Base-by-base conservation (phyloP, 805 yeast genomes). In the Barnettozyma salicaria region DNA sequence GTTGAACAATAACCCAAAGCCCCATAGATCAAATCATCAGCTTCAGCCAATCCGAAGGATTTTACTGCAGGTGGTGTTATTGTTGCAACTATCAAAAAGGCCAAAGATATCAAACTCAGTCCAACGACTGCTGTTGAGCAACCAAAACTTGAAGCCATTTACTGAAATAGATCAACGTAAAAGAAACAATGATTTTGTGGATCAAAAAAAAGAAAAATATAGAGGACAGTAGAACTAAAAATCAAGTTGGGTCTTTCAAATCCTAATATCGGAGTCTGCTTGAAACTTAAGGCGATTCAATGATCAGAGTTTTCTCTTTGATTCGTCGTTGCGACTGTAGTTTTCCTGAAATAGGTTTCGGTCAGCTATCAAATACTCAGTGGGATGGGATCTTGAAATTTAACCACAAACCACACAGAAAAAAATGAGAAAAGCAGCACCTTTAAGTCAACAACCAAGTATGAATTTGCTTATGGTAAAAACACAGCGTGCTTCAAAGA, bases 1-100 rank as follows among this genome's bases (percentile, higher is more conserved):
- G 45, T 41, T 4, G 51, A 28, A 52, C 92, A 83, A 53, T 70
- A 75, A 3, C 92, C 92, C 52, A 83, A 72, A 2, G 75, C 71
- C 22, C 92, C 92, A 55, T 70, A 83, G 3, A 64, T 60, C 44
- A 62, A 60, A 28, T 58, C 54, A 16, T 60, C 60, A 23, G 76
- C 67, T 23, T 66, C 53, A 6, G 79, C 78, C 11, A 83, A 47
- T 4, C 64, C 62, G 31, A 83, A 66, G 6, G 65, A 50, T 3
- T 58, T 43, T 7, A 71, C 63, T 2, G 76, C 76, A 0, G 94
- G 90, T 9, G 75, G 68, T 1, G 86, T 69, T 19, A 83, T 64
- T 14, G 77, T 67, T 3, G 80, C 75, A 21, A 83, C 56, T 28
- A 83, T 62, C 30, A 82, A 60, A 42, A 80, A 74, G 11, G 80